Percentiles rank a stretch among this genome's conserved stretches.
phyloP scores from a whole-genome alignment of 805 yeast genomes.

The Candida patagonica region DNA sequence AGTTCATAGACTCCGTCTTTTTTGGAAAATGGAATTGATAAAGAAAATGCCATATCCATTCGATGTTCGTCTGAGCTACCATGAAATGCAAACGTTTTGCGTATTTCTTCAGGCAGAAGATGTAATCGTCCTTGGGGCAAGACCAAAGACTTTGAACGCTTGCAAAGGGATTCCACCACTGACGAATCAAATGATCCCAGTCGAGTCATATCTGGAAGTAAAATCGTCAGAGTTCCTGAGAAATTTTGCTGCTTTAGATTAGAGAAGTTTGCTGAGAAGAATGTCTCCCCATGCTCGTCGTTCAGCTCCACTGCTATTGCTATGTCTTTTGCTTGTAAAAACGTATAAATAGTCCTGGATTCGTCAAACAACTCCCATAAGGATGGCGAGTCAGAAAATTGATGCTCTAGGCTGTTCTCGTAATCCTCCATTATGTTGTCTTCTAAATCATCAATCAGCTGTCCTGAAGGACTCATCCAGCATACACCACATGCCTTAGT shows the following conservation, averaged over 20 bases:
- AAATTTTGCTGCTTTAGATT: no score
- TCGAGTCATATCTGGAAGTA: conserved; percentile 3
- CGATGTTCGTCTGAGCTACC: not conserved
- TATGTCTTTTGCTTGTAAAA: not conserved
- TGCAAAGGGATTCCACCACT: not conserved
- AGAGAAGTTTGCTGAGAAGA: no score
- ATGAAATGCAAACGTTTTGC: not conserved
- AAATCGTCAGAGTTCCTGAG: not conserved
- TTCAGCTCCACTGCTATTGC: not conserved
- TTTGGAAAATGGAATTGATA: not conserved
- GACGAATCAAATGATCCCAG: not conserved
- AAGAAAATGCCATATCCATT: not conserved
- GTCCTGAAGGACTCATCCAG: not conserved
- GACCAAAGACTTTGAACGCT: conserved; percentile 1
- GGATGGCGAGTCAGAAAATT: not conserved
- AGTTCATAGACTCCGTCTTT: not conserved
- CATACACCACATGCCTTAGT: not conserved
- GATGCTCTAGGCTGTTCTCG: not conserved
- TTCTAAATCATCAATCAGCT: conserved; percentile 11
- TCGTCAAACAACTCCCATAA: not conserved
- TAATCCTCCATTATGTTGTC: not conserved
- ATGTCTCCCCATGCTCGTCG: no score
- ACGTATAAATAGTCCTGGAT: not conserved
- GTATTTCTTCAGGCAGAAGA: not conserved
- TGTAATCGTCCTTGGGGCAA: conserved; percentile 1